phyloP scores from a whole-genome alignment of 106 monocot genomes.

The Triglochin maritima region DNA sequence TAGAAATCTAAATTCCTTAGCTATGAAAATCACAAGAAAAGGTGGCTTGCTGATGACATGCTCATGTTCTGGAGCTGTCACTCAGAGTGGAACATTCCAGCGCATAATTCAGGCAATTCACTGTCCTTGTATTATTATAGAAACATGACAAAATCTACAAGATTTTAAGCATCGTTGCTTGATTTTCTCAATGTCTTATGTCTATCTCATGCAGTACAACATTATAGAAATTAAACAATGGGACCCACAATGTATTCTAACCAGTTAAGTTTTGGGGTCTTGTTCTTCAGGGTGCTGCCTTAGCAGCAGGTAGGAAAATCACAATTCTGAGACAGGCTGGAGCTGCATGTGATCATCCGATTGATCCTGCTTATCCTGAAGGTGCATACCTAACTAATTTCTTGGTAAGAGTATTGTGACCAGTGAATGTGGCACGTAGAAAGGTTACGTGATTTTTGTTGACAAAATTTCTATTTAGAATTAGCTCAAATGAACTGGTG shows the following conservation, averaged over 20 bases:
- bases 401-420: slow-evolving; percentile 55
- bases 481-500: not conserved
- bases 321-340: slow-evolving; percentile 74
- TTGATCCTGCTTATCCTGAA: slow-evolving; percentile 82
- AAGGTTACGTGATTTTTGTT: slow-evolving; percentile 1
- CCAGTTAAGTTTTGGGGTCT: too few species aligned
- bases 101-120: slow-evolving; percentile 63
- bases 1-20: slow-evolving; percentile 76
- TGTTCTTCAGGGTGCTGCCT: slow-evolving; percentile 58
- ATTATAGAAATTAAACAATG: not conserved
- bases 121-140: not conserved
- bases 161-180: too few species aligned
- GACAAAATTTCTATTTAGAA: not conserved
- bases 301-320: slow-evolving; percentile 61
- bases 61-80: slow-evolving; percentile 95
- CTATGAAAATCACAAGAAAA: slow-evolving; percentile 72
- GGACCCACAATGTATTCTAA: too few species aligned
- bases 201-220: not conserved
- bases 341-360: slow-evolving; percentile 84
- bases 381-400: slow-evolving; percentile 73
- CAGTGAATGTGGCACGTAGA: not conserved
- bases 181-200: too few species aligned
- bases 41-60: slow-evolving; percentile 96
- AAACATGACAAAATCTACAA: too few species aligned
- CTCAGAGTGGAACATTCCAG: slow-evolving; percentile 78